Conservation (phyloP, 2,329 filamentous ascomycete species). For the Claviceps capensis region DNA sequence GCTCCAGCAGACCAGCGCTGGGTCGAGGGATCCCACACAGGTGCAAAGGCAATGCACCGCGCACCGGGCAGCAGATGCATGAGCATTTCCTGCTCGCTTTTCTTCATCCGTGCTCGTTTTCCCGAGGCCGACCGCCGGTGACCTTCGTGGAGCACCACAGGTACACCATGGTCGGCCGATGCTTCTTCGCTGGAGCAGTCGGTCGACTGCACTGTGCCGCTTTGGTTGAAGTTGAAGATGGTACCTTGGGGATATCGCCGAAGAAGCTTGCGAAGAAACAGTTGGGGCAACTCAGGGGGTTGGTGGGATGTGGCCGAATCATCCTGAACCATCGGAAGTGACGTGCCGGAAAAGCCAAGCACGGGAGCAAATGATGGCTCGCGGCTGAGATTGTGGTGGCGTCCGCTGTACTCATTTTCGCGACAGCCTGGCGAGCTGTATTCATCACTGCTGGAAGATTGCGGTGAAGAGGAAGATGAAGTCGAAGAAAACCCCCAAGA, state of each 20-base stretch:
- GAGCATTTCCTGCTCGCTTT: constrained; percentile 15
- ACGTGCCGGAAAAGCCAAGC: constrained; percentile 23
- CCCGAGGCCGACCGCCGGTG: not conserved
- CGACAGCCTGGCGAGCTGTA: constrained; percentile 2
- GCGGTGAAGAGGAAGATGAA: constrained; percentile 5
- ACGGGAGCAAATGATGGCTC: constrained; percentile 9
- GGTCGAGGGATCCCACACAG: constrained; percentile 31
- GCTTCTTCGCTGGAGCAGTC: constrained; percentile 16
- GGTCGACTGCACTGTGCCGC: constrained; percentile 21
- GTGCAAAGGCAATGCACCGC: constrained; percentile 31
- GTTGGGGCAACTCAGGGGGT: constrained; percentile 20
- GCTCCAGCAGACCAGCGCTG: constrained; percentile 35
- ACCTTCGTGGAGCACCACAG: not conserved
- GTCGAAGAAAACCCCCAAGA: not conserved
- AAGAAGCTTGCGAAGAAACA: constrained; percentile 26
- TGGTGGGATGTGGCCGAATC: constrained; percentile 5
- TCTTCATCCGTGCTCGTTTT: constrained; percentile 5
- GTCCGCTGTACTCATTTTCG: constrained; percentile 1
- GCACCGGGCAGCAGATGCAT: constrained; percentile 26
- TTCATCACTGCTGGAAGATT: constrained; percentile 11
- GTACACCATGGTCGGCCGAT: not conserved
- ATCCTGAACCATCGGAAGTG: constrained; percentile 19
- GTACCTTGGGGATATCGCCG: constrained; percentile 31
- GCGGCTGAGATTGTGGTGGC: not conserved
- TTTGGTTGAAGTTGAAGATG: constrained; percentile 29